Conservation (phyloP, 768 basidiomycete genomes). For the Tubosaeta brunneosetosa region DNA sequence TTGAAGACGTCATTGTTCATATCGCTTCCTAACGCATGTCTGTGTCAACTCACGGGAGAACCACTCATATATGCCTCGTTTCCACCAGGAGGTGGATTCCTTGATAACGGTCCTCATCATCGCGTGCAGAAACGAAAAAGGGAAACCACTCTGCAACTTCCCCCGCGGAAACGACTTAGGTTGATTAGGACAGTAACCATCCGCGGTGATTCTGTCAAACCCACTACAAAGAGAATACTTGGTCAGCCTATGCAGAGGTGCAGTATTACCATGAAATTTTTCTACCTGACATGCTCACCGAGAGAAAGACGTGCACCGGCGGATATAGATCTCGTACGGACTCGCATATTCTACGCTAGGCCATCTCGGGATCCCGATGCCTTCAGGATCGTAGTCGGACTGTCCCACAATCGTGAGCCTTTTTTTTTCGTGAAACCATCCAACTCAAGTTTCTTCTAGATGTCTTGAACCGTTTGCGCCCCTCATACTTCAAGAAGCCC, state of each 20-base stretch:
- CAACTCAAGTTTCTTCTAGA: slow-evolving; percentile 40
- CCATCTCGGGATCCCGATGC: slow-evolving; percentile 50
- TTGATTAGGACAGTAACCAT: slow-evolving; percentile 2
- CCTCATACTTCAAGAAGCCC: slow-evolving; percentile 37
- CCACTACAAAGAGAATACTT: background rate
- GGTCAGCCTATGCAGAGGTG: slow-evolving; percentile 22
- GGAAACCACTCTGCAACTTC: slow-evolving; percentile 9
- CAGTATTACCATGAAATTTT: background rate
- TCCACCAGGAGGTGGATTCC: slow-evolving; percentile 12
- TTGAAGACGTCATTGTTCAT: slow-evolving; percentile 71
- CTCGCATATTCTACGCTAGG: slow-evolving; percentile 64
- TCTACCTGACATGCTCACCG: slow-evolving; percentile 1
- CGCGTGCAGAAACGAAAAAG: slow-evolving; percentile 22
- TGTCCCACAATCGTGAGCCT: slow-evolving; percentile 62
- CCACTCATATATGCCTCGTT: slow-evolving; percentile 49
- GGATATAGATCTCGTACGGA: slow-evolving; percentile 49
- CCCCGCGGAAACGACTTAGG: slow-evolving; percentile 28
- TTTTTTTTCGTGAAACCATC: background rate
- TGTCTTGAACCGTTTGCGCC: slow-evolving; percentile 54
- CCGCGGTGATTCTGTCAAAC: slow-evolving; percentile 2
- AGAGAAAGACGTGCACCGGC: slow-evolving; percentile 40
- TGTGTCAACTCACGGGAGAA: slow-evolving; percentile 77
- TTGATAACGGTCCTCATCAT: slow-evolving; percentile 4
- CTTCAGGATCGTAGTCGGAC: slow-evolving; percentile 51
- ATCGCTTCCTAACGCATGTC: slow-evolving; percentile 75